Base-by-base conservation (phyloP, 495 filamentous ascomycete genomes). In the Neurospora sp. region DNA sequence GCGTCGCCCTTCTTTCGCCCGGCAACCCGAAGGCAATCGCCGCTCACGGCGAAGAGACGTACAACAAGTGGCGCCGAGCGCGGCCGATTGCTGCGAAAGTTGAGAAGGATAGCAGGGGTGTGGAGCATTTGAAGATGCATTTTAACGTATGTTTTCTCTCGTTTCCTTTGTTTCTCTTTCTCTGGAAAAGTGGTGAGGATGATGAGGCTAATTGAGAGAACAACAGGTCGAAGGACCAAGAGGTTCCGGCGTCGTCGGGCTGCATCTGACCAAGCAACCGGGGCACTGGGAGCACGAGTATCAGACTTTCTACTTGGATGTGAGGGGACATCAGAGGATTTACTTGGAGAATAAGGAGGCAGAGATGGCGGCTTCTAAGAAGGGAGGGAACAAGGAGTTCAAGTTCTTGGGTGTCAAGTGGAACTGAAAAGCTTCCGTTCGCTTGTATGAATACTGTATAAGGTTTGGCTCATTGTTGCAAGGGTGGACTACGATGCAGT, bases 21-120 rank as follows among this genome's bases (percentile, higher is more conserved):
- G 96, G 94, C 22, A 86, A 89, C 39, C 85, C 87, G 20, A 89
- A 89, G 70, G 87, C 94, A 76, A 96, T 98, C 68, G 87, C 85
- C 61, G 93, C 94, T 4, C 92, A 90, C 82, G 96, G 96, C 27
- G 95, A 98, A 75, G 89, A 91, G 73, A 95, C 92, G 20, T 84
- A 81, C 78, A 96, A 91, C 75, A 89, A 91, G 75, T 97, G 96
- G 96, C 86, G 92, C 31, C 84, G 93, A 74, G 94, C 93, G 72
- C 86, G 95, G 72, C 92, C 92, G 42, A 92, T 98, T 77, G 89
- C 93, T 89, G 91, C 91, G 9, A 89, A 84, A 0, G 77, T 86
- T 1, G 87, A 87, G 72, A 94, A 87, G 73, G 95, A 98, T 79
- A 81, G 84, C 6, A 82, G 87, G 73, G 96, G 94, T 4, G 89